Conservation (phyloP, 495 filamentous ascomycete genomes). For the Hyphodiscus hymeniophilus region DNA sequence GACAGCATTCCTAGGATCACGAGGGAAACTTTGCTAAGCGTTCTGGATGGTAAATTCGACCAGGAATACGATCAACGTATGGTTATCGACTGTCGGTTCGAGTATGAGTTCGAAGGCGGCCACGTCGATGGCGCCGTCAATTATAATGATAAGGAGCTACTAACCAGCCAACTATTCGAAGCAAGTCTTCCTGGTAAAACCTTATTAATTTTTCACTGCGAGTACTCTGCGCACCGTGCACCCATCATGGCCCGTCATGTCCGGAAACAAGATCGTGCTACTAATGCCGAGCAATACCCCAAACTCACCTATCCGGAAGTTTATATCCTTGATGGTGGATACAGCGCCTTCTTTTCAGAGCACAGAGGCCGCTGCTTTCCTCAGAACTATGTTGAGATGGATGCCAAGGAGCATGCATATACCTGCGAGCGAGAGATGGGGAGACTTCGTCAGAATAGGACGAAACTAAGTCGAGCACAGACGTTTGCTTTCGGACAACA, state of each 20-base stretch:
- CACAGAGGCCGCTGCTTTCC: slow-evolving; percentile 77
- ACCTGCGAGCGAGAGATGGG: slow-evolving; percentile 93
- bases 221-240: slow-evolving; percentile 96
- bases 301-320: slow-evolving; percentile 86
- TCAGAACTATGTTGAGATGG: slow-evolving; percentile 95
- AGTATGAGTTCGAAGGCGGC: slow-evolving; percentile 96
- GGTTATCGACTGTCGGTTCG: slow-evolving; percentile 94
- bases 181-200: slow-evolving; percentile 51
- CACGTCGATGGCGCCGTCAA: slow-evolving; percentile 92
- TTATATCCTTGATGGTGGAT: slow-evolving; percentile 95
- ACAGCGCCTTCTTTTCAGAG: slow-evolving; percentile 80
- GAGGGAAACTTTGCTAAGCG: slow-evolving; percentile 64
- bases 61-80: slow-evolving; percentile 65
- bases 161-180: slow-evolving; percentile 71
- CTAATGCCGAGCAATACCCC: slow-evolving; percentile 79
- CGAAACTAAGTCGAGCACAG: slow-evolving; percentile 77
- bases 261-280: slow-evolving; percentile 73
- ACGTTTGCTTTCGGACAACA: slow-evolving; percentile 86
- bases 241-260: slow-evolving; percentile 91
- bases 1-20: slow-evolving; percentile 84
- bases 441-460: slow-evolving; percentile 67
- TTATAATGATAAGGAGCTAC: slow-evolving; percentile 86
- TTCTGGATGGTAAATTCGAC: slow-evolving; percentile 81
- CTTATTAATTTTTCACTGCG: slow-evolving; percentile 89
- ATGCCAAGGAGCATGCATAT: slow-evolving; percentile 73